phyloP scores from a whole-genome alignment of 352 stramenopile species.

The Phytopythium mirpurense region DNA sequence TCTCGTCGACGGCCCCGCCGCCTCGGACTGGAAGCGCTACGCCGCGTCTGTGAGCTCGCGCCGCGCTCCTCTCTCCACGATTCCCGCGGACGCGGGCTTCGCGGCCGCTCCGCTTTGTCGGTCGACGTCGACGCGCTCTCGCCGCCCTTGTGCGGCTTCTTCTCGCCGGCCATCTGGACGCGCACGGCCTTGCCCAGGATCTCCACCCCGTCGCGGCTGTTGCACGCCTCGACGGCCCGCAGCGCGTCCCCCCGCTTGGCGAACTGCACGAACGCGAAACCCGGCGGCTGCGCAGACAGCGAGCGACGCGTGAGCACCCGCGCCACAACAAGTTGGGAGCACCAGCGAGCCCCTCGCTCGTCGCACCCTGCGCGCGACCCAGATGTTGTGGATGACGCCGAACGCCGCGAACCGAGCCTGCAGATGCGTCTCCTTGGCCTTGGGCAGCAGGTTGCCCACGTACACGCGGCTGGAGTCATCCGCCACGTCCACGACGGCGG shows the following conservation, averaged over 20 bases:
- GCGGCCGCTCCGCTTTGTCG: neutral
- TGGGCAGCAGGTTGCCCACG: constrained; percentile 67
- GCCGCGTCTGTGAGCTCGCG: neutral
- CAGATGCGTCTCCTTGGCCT: constrained; percentile 63
- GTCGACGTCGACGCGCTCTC: neutral
- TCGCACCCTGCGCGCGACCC: constrained; percentile 64
- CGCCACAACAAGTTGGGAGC: too few relatives aligned
- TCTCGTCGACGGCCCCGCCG: neutral
- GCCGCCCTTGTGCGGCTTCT: constrained; percentile 8
- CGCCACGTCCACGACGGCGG: constrained; percentile 11
- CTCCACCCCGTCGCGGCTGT: constrained; percentile 29
- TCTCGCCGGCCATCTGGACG: constrained; percentile 54
- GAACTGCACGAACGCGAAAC: constrained; percentile 79
- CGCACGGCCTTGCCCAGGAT: constrained; percentile 72
- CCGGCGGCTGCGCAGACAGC: constrained; percentile 39
- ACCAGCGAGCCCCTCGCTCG: too few relatives aligned
- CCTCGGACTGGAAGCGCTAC: neutral
- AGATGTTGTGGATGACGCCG: constrained; percentile 67
- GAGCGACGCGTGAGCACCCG: constrained; percentile 6
- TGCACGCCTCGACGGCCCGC: constrained; percentile 39
- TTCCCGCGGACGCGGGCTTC: neutral
- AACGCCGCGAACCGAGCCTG: constrained; percentile 56
- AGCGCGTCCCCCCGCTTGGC: constrained; percentile 34
- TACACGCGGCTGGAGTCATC: constrained; percentile 53
- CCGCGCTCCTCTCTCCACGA: constrained; percentile 1